Evolutionary conservation across 2,329 filamentous ascomycete species (phyloP), one percentile per base, ranked within the genome.

Genomic region (Aspergillus ustus): DNA sequence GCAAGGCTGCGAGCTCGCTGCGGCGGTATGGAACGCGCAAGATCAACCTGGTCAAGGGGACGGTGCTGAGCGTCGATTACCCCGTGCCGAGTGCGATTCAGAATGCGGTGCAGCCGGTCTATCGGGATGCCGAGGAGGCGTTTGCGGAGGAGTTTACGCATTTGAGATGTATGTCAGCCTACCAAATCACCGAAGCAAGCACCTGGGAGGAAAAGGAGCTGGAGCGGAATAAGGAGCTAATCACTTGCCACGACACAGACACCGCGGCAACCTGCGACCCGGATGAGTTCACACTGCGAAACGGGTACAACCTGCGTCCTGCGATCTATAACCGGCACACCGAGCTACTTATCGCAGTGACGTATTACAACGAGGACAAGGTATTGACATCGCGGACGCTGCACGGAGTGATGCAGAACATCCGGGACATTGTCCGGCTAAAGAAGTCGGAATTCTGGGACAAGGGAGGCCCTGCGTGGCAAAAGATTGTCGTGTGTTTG

Each of bases 361-460:
- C 94, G 65, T 97, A 97, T 83, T 99, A 98, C 84, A 98, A 98
- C 82, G 94, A 98, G 85, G 95, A 98, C 82, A 98, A 98, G 83
- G 88, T 92, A 34, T 84, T 99, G 68, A 91, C 95, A 19, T 86
- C 94, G 55, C 89, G 94, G 79, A 99, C 95, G 1, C 84, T 98
- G 58, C 94, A 98, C 15, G 34, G 9, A 13, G 34, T 37, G 34
- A 13, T 37, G 34, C 34, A 37, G 34, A 37, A 37, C 15, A 37
- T 37, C 34, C 9, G 34, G 9, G 34, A 37, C 9, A 37, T 37
- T 25, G 25, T 25, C 25, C 25, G 25, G 25, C 25, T 98, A 66
- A 98, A 98, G 82, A 97, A 96, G 81, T 97, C 95, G 31, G 94
- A 96, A 72, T 99, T 99, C 83, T 99, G 95, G 95, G 97, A 98